phyloP scores from a whole-genome alignment of 2,329 filamentous ascomycete genomes.

The Xylaria sp. region DNA sequence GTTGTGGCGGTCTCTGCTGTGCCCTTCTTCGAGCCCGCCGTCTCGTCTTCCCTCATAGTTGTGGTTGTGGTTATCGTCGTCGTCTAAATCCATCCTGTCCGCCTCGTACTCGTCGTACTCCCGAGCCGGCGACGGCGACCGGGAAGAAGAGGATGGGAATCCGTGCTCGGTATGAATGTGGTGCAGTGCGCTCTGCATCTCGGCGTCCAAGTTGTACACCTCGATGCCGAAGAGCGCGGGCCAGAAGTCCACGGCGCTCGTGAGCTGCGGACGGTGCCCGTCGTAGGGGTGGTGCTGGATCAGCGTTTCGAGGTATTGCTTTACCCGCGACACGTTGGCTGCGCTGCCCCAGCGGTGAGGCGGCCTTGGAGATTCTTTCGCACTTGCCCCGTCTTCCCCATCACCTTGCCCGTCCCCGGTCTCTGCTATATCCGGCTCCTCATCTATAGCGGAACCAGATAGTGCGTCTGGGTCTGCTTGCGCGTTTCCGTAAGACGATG shows the following conservation, averaged over 20 bases:
- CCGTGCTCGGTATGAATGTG: slow-evolving; percentile 34
- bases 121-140: slow-evolving; percentile 10
- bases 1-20: slow-evolving; percentile 32
- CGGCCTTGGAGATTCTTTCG: background rate
- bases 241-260: slow-evolving; percentile 78
- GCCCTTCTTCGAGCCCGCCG: slow-evolving; percentile 22
- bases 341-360: slow-evolving; percentile 50
- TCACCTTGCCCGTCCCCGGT: slow-evolving; percentile 11
- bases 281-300: slow-evolving; percentile 79
- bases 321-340: slow-evolving; percentile 52
- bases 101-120: slow-evolving; percentile 25
- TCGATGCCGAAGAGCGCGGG: slow-evolving; percentile 81
- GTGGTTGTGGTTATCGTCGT: slow-evolving; percentile 12
- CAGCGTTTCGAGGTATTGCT: slow-evolving; percentile 75
- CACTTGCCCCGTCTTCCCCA: slow-evolving; percentile 4
- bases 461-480: background rate
- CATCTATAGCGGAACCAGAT: background rate
- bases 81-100: slow-evolving; percentile 22
- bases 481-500: background rate
- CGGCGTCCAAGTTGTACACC: slow-evolving; percentile 74
- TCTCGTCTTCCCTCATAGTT: slow-evolving; percentile 27
- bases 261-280: slow-evolving; percentile 59
- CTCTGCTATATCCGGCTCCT: background rate
- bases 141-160: background rate
- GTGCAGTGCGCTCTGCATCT: slow-evolving; percentile 55